A percentile compares a stretch with the other conserved stretches of the same genome.
These are phyloP conservation scores for Pichia membranifaciens DNA, from an alignment of 805 yeast species.

Conservation along the genomic window DNA sequence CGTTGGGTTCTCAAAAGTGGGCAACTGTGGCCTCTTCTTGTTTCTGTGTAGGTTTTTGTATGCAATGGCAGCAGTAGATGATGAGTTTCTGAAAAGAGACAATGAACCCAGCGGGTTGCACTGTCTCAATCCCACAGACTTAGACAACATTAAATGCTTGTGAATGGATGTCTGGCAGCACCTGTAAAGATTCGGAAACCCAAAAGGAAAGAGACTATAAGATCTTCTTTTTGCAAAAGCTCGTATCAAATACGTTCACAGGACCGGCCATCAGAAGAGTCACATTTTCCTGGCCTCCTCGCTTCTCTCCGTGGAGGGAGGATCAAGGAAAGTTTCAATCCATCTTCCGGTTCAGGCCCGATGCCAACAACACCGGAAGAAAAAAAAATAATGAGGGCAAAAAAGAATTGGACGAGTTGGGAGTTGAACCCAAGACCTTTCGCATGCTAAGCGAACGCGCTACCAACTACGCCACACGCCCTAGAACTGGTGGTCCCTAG, in stretches of 20 bases:
- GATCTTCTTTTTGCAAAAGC: too few relatives aligned
- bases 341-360: neutral
- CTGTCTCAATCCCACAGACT: slow-evolving; percentile 6
- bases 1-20: slow-evolving; percentile 85
- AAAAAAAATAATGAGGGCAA: neutral
- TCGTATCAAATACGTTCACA: too few relatives aligned
- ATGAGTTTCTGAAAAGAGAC: slow-evolving; percentile 21
- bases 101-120: slow-evolving; percentile 9
- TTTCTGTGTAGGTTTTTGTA: slow-evolving; percentile 88
- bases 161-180: too few relatives aligned
- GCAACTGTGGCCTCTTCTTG: slow-evolving; percentile 82
- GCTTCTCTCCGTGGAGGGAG: too few relatives aligned
- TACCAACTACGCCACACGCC: slow-evolving; percentile 84
- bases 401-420: slow-evolving; percentile 56
- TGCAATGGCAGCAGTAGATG: slow-evolving; percentile 90
- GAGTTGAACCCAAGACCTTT: slow-evolving; percentile 79
- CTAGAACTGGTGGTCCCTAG: slow-evolving; percentile 60
- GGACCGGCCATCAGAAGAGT: too few relatives aligned
- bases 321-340: neutral
- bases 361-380: neutral
- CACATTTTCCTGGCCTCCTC: too few relatives aligned
- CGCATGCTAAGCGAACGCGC: slow-evolving; percentile 81
- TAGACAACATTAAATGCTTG: slow-evolving; percentile 3
- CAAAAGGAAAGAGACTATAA: neutral
- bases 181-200: neutral